phyloP scores from a whole-genome alignment of 805 yeast genomes.

The Debaryomyces prosopidis region DNA sequence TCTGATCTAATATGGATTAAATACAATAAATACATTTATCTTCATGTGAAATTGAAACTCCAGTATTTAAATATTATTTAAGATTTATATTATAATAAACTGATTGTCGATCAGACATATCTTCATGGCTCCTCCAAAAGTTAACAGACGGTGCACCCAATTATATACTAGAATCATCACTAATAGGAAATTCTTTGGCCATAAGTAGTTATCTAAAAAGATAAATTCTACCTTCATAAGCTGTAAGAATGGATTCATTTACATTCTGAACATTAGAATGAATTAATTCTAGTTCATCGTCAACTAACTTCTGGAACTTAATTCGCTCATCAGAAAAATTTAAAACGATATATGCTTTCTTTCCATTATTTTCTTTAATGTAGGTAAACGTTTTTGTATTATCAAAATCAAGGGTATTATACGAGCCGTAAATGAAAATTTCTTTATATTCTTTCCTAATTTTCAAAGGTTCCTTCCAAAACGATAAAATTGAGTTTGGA shows the following conservation, averaged over 20 bases:
- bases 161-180: too few species aligned
- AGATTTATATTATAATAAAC: too few species aligned
- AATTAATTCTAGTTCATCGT: slow-evolving; percentile 30
- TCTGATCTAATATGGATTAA: too few species aligned
- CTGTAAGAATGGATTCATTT: slow-evolving; percentile 27
- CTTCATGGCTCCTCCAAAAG: too few species aligned
- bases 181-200: too few species aligned
- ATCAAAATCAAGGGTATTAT: slow-evolving; percentile 44
- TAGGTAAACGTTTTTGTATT: slow-evolving; percentile 43
- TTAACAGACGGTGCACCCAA: too few species aligned
- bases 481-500: slow-evolving; percentile 45
- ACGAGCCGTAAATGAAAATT: slow-evolving; percentile 45
- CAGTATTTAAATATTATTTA: too few species aligned
- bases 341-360: slow-evolving; percentile 38
- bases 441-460: slow-evolving; percentile 47
- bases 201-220: slow-evolving; percentile 3
- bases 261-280: slow-evolving; percentile 29
- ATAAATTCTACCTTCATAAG: slow-evolving; percentile 49
- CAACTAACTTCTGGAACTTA: slow-evolving; percentile 27
- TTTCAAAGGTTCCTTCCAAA: slow-evolving; percentile 45
- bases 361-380: slow-evolving; percentile 34
- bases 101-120: too few species aligned
- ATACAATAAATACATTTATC: too few species aligned
- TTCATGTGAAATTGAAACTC: too few species aligned
- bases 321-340: slow-evolving; percentile 40